Base-by-base conservation (phyloP, 495 filamentous ascomycete genomes). In the Aspergillus biplanus region DNA sequence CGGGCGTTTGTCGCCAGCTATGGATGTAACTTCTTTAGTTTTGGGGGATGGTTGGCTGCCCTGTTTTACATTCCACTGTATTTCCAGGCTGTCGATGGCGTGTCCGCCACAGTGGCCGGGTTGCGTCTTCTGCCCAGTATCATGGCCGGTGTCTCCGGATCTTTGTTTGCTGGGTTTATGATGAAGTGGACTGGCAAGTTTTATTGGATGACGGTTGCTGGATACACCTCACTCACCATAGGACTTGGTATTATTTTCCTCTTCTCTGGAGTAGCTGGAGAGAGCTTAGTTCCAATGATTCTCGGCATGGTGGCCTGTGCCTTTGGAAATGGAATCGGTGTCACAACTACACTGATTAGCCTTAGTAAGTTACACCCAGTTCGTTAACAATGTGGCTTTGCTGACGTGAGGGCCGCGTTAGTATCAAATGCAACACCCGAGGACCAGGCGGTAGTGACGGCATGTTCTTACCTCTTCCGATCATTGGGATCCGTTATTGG, bases 381-480 rank as follows among this genome's bases (percentile, higher is more conserved):
- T 33, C 13, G 15, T 11, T 11, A n/a, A 31, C n/a, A 39, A 16
- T 33, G 27, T 18, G 27, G 4, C 12, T 13, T 32, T 39, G 27
- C 61, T 57, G 42, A 63, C 16, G 39, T 33, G 47, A 50, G 16
- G 5, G 27, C 52, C 16, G 82, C 42, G 77, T 74, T 35, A 65
- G 88, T 96, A 66, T 86, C 90, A 34, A 93, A 93, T 66, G 83
- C 89, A 0, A 75, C 82, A 7, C 79, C 75, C 0, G 81, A 84
- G 44, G 91, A 95, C 65, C 87, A 91, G 61, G 92, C 92, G 0
- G 83, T 96, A 4, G 89, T 88, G 4, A 93, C 91, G 12, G 92
- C 92, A 2, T 93, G 90, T 71, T 91, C 87, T 2, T 97, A 96
- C 72, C 84, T 96, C 3, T 97, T 97, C 81, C 87, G 92, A 5